Evolutionary conservation across 768 basidiomycete species (phyloP), one percentile per base, ranked within the genome.

Genomic region (Tylopilus sp.): DNA sequence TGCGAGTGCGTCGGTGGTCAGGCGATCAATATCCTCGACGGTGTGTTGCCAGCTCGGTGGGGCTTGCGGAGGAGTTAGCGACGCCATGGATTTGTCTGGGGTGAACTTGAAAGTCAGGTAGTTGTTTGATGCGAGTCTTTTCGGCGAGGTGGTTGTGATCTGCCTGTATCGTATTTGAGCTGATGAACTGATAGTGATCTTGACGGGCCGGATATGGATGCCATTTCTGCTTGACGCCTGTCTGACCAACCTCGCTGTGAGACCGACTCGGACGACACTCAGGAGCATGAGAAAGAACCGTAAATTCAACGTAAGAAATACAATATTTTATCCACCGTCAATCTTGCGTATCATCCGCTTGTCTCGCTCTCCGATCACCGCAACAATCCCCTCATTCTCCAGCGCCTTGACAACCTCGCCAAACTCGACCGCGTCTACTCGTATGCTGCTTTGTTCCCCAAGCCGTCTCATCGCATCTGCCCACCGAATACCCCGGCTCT

Each of bases 351-450:
- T 91, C 67, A 80, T 85, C 64, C 94, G 79, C 72, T 77, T 83
- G 31, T 97, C 92, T 49, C 90, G 78, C 65, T 95, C 91, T 1
- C 95, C 95, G 7, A 89, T 77, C 5, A 95, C 85, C 65, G 88
- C 93, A 47, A 98, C 72, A 23, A 85, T 45, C 0, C 95, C 95
- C 69, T 98, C 95, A 45, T 85, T 86, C 76, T 93, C 88, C 57
- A 95, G 69, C 21, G 72, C 78, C 62, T 79, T 82, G 57, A 93
- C 74, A 21, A 91, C 88, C 71, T 90, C 88, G 33, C 76, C 66
- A 68, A 99, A 95, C 70, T 98, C 95, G 1, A 77, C 73, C 31
- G 78, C 57, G 57, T 93, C 92, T 50, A 98, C 78, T 53, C 80
- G 81, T 54, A 95, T 75, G 51, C 84, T 87, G 53, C 89, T 92